phyloP scores from a whole-genome alignment of 176 grass and related monocot genomes.

The Hsuehochloa calcarea region DNA sequence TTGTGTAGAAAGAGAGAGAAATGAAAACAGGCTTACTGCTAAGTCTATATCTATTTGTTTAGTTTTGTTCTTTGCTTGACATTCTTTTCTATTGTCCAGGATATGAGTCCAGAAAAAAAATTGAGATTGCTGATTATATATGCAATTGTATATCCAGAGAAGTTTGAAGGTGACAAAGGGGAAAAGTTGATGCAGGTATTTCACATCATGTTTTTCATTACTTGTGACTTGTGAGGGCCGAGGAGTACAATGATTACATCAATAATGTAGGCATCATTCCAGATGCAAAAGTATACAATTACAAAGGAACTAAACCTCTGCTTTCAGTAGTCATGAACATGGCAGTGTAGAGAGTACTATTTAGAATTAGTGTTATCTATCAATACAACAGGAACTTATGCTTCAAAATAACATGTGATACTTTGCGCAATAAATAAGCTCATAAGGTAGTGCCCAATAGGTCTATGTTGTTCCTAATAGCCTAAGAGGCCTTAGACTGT shows the following conservation, averaged over 20 bases:
- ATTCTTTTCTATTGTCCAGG: conserved; percentile 47
- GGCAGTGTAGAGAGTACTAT: not conserved
- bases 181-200: conserved; percentile 93
- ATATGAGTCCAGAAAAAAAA: conserved; percentile 94
- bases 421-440: not conserved
- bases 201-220: conserved; percentile 18
- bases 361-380: not conserved
- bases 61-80: conserved; percentile 35
- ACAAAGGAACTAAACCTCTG: not conserved
- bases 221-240: not conserved
- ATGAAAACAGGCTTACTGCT: not conserved
- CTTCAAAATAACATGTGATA: not conserved
- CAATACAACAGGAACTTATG: not conserved
- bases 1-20: conserved; percentile 19
- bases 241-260: not conserved
- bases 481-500: not conserved
- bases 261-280: not conserved
- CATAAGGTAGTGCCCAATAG: not conserved
- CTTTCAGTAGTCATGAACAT: conserved; percentile 15
- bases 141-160: conserved; percentile 76
- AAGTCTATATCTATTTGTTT: not conserved
- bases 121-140: conserved; percentile 90
- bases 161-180: conserved; percentile 98
- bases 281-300: not conserved
- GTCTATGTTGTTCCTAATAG: not conserved